Percentiles rank a stretch among this genome's conserved stretches.
Conservation (phyloP, 78 protist species). For the Planoprotostelium fungivorum region DNA sequence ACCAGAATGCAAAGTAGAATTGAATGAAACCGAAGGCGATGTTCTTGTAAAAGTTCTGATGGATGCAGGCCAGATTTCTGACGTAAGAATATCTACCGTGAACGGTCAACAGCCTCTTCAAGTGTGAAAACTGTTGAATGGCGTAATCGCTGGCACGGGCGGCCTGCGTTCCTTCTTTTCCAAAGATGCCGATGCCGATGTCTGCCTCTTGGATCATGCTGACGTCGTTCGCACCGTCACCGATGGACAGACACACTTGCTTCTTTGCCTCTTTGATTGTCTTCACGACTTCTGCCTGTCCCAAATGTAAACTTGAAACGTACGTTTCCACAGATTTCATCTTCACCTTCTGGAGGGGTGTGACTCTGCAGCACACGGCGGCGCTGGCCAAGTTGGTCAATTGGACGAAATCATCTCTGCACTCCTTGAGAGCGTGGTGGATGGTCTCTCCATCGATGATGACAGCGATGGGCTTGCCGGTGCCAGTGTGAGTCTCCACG, state of each 20-base stretch:
- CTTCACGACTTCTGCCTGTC: slow-evolving; percentile 72
- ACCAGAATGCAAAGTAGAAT: slow-evolving; percentile 54
- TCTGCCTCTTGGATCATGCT: slow-evolving; percentile 87
- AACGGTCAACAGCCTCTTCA: slow-evolving; percentile 69
- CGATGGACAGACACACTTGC: slow-evolving; percentile 76
- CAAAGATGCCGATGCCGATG: slow-evolving; percentile 87
- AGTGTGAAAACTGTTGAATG: slow-evolving; percentile 66
- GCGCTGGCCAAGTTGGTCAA: slow-evolving; percentile 63
- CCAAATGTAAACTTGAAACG: background rate
- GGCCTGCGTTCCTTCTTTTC: slow-evolving; percentile 92
- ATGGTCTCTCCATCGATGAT: slow-evolving; percentile 58
- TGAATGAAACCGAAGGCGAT: slow-evolving; percentile 47
- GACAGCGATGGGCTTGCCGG: slow-evolving; percentile 7
- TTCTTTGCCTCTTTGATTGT: slow-evolving; percentile 35
- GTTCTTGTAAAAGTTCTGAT: slow-evolving; percentile 87
- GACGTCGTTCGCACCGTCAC: slow-evolving; percentile 95
- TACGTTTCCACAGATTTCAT: background rate
- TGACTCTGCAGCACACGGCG: slow-evolving; percentile 83
- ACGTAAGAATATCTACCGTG: slow-evolving; percentile 84
- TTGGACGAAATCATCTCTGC: slow-evolving; percentile 59
- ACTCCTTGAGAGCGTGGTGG: slow-evolving; percentile 20
- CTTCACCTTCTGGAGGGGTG: slow-evolving; percentile 91
- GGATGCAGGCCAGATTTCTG: slow-evolving; percentile 63
- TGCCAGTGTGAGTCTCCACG: background rate
- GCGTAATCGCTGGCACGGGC: slow-evolving; percentile 87